These are phyloP conservation scores for Cicer bijugum DNA, from an alignment of 306 rosid species.

Conservation along the genomic window DNA sequence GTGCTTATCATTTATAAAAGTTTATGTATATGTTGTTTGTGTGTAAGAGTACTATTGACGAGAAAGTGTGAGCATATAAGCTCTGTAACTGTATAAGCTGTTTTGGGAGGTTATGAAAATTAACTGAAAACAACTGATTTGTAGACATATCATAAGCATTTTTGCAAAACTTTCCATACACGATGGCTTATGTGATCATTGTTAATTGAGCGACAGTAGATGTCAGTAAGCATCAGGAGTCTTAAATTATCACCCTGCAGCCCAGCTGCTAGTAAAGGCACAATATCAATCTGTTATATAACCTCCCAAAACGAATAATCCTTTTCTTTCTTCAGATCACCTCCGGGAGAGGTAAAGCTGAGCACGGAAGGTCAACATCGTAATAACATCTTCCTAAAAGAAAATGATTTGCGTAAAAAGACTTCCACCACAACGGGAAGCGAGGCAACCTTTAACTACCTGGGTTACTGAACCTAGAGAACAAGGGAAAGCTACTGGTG, in stretches of 20 bases:
- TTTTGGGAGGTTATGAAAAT: not conserved
- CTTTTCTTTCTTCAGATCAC: no score
- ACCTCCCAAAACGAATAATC: not conserved
- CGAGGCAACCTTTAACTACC: no score
- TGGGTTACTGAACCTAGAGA: no score
- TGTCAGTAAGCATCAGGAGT: not conserved
- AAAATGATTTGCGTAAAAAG: no score
- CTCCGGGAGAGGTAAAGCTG: no score
- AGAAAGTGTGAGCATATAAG: not conserved
- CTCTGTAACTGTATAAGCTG: not conserved
- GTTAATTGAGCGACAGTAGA: not conserved
- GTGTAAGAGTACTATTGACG: not conserved
- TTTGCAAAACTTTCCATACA: not conserved
- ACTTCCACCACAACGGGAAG: no score
- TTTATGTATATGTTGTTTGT: not conserved
- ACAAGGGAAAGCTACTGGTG: no score
- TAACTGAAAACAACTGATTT: not conserved
- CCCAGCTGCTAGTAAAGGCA: not conserved
- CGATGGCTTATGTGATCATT: not conserved
- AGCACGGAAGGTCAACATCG: no score
- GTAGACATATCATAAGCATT: not conserved
- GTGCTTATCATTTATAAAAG: no score
- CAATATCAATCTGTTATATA: not conserved
- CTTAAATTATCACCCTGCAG: not conserved
- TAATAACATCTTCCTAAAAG: no score